These are phyloP conservation scores for Xylaria polymorpha DNA, from an alignment of 2,329 filamentous ascomycete species.

Conservation along the genomic window DNA sequence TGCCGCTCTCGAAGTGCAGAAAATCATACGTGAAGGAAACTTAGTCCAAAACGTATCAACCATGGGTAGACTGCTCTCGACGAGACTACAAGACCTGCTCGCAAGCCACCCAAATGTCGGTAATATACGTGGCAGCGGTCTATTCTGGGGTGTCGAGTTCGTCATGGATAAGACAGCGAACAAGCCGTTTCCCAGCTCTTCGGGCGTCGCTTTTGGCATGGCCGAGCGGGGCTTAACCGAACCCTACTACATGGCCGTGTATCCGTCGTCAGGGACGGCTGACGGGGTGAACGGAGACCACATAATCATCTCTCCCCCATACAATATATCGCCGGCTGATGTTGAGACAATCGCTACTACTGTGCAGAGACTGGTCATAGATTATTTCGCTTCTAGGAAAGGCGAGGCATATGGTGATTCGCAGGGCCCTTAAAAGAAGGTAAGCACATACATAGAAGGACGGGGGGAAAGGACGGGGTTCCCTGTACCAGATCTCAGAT, in stretches of 20 bases:
- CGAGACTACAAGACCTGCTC: conserved; percentile 46
- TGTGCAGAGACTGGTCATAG: conserved; percentile 62
- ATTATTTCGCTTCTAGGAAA: conserved; percentile 55
- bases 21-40: conserved; percentile 51
- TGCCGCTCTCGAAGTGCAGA: conserved; percentile 55
- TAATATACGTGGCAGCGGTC: conserved; percentile 55
- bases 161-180: conserved; percentile 54
- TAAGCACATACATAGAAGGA: neutral
- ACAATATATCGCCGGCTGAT: conserved; percentile 69
- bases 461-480: neutral
- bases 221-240: conserved; percentile 36
- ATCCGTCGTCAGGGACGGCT: conserved; percentile 64
- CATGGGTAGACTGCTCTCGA: conserved; percentile 50
- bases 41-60: conserved; percentile 50
- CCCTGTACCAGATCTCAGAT: neutral
- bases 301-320: conserved; percentile 75
- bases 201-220: conserved; percentile 35
- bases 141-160: conserved; percentile 63
- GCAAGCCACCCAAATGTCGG: conserved; percentile 52
- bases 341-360: conserved; percentile 66
- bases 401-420: neutral
- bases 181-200: conserved; percentile 50
- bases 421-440: neutral
- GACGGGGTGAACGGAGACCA: conserved; percentile 69
- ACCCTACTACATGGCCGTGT: conserved; percentile 53